Conservation (phyloP, 2,329 filamentous ascomycete species). For the Colletotrichum cereale region DNA sequence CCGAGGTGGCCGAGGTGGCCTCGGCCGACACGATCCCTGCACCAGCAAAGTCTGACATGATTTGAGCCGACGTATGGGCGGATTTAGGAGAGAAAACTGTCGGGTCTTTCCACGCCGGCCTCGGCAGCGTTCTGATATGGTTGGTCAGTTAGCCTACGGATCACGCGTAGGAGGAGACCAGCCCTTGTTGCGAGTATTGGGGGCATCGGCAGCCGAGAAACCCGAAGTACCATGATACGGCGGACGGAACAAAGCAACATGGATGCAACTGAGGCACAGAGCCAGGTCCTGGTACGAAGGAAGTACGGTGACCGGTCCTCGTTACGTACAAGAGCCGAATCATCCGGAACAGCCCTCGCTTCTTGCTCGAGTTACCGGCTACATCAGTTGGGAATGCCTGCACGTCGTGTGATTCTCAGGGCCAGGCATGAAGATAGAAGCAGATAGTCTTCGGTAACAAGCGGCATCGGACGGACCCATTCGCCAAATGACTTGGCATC, state of each 20-base stretch:
- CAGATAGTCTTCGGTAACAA: neutral
- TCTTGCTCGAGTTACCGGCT: neutral
- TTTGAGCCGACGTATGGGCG: neutral
- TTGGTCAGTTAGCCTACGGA: neutral
- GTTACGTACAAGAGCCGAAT: slow-evolving; percentile 16
- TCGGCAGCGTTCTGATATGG: neutral
- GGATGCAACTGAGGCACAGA: neutral
- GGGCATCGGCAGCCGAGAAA: neutral
- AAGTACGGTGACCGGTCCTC: neutral
- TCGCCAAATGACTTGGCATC: slow-evolving; percentile 11
- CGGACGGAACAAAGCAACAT: neutral
- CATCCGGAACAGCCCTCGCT: neutral
- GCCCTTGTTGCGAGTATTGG: neutral
- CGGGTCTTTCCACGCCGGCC: neutral
- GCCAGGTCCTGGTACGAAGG: neutral
- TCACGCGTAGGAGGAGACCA: too few relatives aligned
- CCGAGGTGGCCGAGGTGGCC: slow-evolving; percentile 25
- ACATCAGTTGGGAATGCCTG: neutral
- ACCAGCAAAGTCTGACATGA: neutral
- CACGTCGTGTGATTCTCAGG: neutral
- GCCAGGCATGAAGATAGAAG: neutral
- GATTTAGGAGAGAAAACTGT: neutral
- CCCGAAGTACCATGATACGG: neutral
- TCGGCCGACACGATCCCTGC: slow-evolving; percentile 28
- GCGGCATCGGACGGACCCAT: slow-evolving; percentile 8